Evolutionary conservation across 2,329 filamentous ascomycete species (phyloP).

Genomic region (Sarocladiaceae sp.): DNA sequence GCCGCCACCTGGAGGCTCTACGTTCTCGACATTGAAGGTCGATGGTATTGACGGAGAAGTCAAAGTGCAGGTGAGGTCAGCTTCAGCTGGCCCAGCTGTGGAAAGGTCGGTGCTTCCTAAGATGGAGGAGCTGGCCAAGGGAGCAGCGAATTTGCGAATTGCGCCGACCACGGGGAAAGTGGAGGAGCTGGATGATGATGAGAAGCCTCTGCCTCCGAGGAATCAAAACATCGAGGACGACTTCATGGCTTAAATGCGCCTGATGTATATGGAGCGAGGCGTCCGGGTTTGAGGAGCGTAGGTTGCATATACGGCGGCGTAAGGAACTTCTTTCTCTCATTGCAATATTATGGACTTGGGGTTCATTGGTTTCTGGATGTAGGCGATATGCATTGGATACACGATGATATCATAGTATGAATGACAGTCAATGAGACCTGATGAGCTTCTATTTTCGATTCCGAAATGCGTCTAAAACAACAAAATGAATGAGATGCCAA

Average conservation of each 20-base stretch:
- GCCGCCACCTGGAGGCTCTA: slow-evolving; percentile 28
- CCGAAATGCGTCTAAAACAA: neutral
- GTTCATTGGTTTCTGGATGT: neutral
- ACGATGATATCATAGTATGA: neutral
- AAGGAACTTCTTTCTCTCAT: too few relatives aligned
- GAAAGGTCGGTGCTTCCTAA: slow-evolving; percentile 13
- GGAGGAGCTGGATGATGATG: slow-evolving; percentile 17
- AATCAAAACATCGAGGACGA: slow-evolving; percentile 36
- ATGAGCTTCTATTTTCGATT: neutral
- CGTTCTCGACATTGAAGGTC: slow-evolving; percentile 43
- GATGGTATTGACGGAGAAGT: slow-evolving; percentile 55
- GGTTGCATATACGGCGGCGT: too few relatives aligned
- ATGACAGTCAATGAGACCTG: neutral
- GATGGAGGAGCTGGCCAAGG: slow-evolving; percentile 37
- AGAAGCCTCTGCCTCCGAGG: neutral
- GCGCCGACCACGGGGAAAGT: slow-evolving; percentile 17
- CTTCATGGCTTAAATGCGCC: slow-evolving; percentile 34
- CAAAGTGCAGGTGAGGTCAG: slow-evolving; percentile 46
- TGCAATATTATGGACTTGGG: neutral
- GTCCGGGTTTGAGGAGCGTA: neutral
- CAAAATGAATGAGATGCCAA: neutral
- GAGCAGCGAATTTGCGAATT: slow-evolving; percentile 37
- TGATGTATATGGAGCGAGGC: too few relatives aligned
- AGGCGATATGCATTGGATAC: neutral
- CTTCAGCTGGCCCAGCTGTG: slow-evolving; percentile 19